Base-by-base conservation (phyloP, 225 moss, liverwort and hornwort species). In the Pleurozium schreberi region DNA sequence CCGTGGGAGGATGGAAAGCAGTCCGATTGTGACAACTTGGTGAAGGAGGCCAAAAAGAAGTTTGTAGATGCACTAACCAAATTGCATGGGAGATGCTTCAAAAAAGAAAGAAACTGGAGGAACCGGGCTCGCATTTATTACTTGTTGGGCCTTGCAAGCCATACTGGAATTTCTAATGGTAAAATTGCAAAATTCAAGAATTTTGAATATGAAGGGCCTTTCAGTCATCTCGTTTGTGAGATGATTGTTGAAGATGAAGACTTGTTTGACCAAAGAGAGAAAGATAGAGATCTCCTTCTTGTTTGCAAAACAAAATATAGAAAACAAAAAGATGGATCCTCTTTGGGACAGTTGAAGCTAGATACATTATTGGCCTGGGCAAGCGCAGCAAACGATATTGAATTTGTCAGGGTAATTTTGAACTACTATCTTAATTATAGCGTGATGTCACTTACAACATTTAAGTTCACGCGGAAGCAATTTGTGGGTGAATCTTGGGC, bases 381-480 rank as follows among this genome's bases (percentile, higher is more conserved):
- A 57, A 75, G 88, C 1, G 75, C 84, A 14, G 5, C 36, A 27
- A 57, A 75, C 11, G 75, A 83, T 64, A 13, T 2, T 40, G 64
- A 8, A 34, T 43, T 88, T 63, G 88, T 83, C 13, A 12, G 0
- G 34, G 3, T 11, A 9, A 14, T 88, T 13, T 4, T 88, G 7
- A 28, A 73, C 36, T 60, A 45, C 17, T 45, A 85, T 40, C 6
- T 8, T 15, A 5, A 34, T n/a, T n/a, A n/a, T 0, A 19, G 3
- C 2, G 3, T 64, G 43, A 16, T 18, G 3, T 25, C 2, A 3
- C 0, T 0, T 5, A 1, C 7, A n/a, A 5, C 58, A 17, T 27
- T 17, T 42, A 20, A 42, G 40, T 11, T 0, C 1, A 0, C 0
- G 4, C 66, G 38, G 76, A 38, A 58, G 66, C 20, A 8, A 11